These are phyloP conservation scores for Flaveria bidentis DNA, from an alignment of 129 eudicot species.

Conservation along the genomic window DNA sequence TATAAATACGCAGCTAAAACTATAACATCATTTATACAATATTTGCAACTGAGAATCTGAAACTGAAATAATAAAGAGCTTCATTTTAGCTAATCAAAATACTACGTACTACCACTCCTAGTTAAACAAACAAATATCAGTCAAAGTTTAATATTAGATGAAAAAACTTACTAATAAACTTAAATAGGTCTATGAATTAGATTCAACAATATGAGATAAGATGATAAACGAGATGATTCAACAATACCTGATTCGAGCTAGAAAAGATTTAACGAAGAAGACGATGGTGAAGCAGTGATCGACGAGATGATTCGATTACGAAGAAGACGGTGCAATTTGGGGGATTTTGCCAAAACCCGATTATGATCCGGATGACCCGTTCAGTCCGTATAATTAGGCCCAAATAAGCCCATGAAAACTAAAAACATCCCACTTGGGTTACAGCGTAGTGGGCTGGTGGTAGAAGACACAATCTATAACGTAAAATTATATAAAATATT, in stretches of 20 bases:
- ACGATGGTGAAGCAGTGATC: neutral
- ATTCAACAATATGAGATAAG: neutral
- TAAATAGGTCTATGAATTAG: neutral
- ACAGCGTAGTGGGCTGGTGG: too few relatives aligned
- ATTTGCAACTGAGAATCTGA: neutral
- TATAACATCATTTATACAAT: too few relatives aligned
- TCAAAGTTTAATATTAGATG: too few relatives aligned
- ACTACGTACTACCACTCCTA: too few relatives aligned
- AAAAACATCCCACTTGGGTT: too few relatives aligned
- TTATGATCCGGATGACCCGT: neutral
- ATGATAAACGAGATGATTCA: neutral
- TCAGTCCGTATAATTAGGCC: neutral
- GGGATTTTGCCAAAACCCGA: neutral
- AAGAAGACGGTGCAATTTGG: slow-evolving; percentile 1
- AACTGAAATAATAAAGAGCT: neutral
- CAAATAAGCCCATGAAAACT: slow-evolving; percentile 5
- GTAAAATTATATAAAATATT: too few relatives aligned
- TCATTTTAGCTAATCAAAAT: too few relatives aligned
- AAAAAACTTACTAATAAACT: neutral
- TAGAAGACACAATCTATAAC: too few relatives aligned
- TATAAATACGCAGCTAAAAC: too few relatives aligned
- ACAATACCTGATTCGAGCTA: slow-evolving; percentile 1
- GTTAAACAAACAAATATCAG: too few relatives aligned
- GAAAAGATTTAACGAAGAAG: neutral
- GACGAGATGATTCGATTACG: slow-evolving; percentile 6